phyloP scores from a whole-genome alignment of 768 basidiomycete species.

The Suillus subalutaceus region DNA sequence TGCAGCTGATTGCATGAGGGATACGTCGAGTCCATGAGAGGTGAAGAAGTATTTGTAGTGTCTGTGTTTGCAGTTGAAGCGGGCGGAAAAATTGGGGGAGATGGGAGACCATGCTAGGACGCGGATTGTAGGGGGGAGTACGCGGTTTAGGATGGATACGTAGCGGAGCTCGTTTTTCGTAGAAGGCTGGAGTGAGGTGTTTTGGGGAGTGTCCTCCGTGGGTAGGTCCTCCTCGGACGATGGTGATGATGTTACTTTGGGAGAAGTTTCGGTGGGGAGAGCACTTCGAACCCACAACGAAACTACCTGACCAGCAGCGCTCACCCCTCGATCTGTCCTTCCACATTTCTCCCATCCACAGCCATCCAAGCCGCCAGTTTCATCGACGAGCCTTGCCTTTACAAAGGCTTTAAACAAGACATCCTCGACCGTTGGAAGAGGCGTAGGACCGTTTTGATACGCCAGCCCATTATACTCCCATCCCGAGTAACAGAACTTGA shows the following conservation, averaged over 20 bases:
- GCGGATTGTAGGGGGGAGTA: background rate
- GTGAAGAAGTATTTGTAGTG: conserved; percentile 96
- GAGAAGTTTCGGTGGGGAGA: conserved; percentile 29
- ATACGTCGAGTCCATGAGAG: conserved; percentile 69
- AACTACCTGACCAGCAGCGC: conserved; percentile 91
- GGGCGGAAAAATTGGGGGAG: conserved; percentile 74
- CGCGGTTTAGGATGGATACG: background rate
- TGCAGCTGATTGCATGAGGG: conserved; percentile 77
- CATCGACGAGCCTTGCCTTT: conserved; percentile 77
- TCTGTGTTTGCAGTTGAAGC: conserved; percentile 82
- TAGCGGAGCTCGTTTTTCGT: background rate
- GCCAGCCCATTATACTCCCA: conserved; percentile 93
- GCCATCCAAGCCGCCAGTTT: conserved; percentile 72
- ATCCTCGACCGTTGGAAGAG: conserved; percentile 89
- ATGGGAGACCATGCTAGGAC: conserved; percentile 95
- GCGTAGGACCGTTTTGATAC: conserved; percentile 68
- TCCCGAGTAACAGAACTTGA: conserved; percentile 92
- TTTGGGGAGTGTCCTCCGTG: background rate
- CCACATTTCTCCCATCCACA: conserved; percentile 93
- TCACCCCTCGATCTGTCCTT: conserved; percentile 93
- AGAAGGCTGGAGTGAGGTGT: background rate
- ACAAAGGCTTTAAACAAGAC: conserved; percentile 81
- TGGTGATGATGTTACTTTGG: background rate
- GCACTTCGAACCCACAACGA: conserved; percentile 89
- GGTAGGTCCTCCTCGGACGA: background rate